Evolutionary conservation across 2,329 filamentous ascomycete genomes (phyloP), one percentile per base, ranked within the genome.

Genomic region (Arachnomyces sp.): DNA sequence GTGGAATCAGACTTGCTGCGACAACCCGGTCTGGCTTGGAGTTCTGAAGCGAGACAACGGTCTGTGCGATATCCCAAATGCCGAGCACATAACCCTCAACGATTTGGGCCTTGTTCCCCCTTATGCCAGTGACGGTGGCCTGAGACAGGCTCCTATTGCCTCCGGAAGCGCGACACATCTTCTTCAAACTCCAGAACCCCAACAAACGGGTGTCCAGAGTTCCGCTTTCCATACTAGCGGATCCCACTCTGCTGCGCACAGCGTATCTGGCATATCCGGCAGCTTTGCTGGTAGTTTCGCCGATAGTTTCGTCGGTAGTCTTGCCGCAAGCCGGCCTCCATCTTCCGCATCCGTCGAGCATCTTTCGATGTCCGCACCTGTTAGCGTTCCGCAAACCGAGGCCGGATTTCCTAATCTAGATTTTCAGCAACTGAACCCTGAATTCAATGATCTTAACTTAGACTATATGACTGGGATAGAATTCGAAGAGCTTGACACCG

Each of bases 11-110:
- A 70, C 67, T 3, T 65, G 65, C 40, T 67, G 67, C 6, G 67
- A 70, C 46, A 69, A 69, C 36, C 53, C 61, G n/a, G 52, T 62
- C 7, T 71, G 67, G 67, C 53, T 71, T 8, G 60, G 60, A 40
- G 52, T 67, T 17, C 49, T 71, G 38, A 71, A 71, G 48, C 62
- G 61, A 7, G 62, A 68, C 43, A 53, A 59, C 30, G 67, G 66
- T 3, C 48, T 70, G 13, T 53, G 58, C 15, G 45, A 51, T 12
- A 42, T 53, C 2, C 56, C 55, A 9, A 49, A 53, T n/a, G 53
- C 58, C 5, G 54, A 62, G 13, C 52, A 56, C 31, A 55, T 62
- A 9, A 54, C 58, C 34, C 53, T 63, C 12, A 50, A 56, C 9
- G 61, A 66, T 44, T 44, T 68, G 14, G 63, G 59, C 1, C 63